These are phyloP conservation scores for Aspergillus cristatus DNA, from an alignment of 495 filamentous ascomycete species.

Conservation along the genomic window DNA sequence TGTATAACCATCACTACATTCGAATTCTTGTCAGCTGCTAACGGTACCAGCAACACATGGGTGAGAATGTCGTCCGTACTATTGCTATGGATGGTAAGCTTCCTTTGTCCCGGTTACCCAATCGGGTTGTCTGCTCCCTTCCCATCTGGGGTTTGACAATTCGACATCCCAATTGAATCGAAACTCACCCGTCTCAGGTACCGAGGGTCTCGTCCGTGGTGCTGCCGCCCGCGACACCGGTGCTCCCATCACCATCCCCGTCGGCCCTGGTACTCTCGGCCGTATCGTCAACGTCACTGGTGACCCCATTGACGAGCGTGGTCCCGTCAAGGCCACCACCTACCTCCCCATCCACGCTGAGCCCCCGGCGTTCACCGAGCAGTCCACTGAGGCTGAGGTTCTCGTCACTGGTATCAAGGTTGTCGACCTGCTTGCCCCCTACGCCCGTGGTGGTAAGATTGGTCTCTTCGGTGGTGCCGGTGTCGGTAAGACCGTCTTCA, in stretches of 20 bases:
- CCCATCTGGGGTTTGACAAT: background rate
- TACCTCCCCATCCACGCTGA: conserved; percentile 87
- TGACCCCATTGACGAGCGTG: conserved; percentile 99
- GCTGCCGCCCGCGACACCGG: conserved; percentile 78
- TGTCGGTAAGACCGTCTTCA: conserved; percentile 99
- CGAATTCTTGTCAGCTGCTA: no score
- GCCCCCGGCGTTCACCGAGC: conserved; percentile 80
- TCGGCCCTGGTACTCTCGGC: conserved; percentile 88
- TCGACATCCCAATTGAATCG: background rate
- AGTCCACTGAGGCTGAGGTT: conserved; percentile 92
- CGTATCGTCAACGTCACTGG: conserved; percentile 99
- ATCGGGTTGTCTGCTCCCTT: background rate
- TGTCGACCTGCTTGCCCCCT: conserved; percentile 95
- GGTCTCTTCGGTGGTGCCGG: conserved; percentile 99
- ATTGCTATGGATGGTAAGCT: conserved; percentile 99
- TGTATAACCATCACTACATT: conserved; percentile 36
- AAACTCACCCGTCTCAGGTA: conserved; percentile 54
- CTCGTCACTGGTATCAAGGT: conserved; percentile 99
- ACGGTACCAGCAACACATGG: conserved; percentile 83
- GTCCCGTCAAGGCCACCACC: conserved; percentile 89
- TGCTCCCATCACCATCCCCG: conserved; percentile 91
- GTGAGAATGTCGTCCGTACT: conserved; percentile 96
- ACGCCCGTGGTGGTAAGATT: conserved; percentile 99
- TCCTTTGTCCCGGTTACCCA: conserved; percentile 1
- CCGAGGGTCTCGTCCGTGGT: conserved; percentile 96